Percentiles rank a stretch among this genome's conserved stretches.
Conservation (phyloP, 192 early-diverging fungal genomes). For the Coemansia sp. region DNA sequence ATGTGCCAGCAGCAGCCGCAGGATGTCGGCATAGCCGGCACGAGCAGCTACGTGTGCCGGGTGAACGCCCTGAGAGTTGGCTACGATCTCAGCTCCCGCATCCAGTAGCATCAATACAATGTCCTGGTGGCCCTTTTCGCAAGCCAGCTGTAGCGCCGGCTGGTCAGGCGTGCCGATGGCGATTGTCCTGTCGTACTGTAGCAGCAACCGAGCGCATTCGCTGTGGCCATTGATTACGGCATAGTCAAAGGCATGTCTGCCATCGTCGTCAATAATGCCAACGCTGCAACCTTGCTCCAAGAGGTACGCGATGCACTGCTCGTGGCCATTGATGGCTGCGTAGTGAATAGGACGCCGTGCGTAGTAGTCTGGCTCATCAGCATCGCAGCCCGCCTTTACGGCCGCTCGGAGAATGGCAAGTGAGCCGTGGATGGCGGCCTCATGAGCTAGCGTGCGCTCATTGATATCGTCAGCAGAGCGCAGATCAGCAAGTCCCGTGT, state of each 20-base stretch:
- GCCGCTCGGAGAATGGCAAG: constrained; percentile 67
- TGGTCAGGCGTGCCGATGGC: constrained; percentile 56
- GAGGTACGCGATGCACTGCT: constrained; percentile 68
- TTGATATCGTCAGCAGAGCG: constrained; percentile 93
- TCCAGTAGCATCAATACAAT: constrained; percentile 83
- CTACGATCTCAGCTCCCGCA: constrained; percentile 72
- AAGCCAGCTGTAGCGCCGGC: constrained; percentile 84
- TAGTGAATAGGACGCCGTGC: constrained; percentile 92
- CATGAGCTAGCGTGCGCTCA: constrained; percentile 87
- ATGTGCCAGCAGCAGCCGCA: constrained; percentile 73
- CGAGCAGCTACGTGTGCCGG: constrained; percentile 90
- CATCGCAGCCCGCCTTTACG: constrained; percentile 44
- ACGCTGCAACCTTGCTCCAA: constrained; percentile 60
- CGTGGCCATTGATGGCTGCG: constrained; percentile 88
- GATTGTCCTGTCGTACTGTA: constrained; percentile 68
- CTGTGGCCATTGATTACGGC: constrained; percentile 84
- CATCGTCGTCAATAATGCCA: constrained; percentile 82
- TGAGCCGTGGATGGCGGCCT: constrained; percentile 82
- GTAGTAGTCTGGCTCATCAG: constrained; percentile 82
- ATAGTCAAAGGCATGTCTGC: constrained; percentile 85
- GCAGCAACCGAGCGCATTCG: constrained; percentile 72
- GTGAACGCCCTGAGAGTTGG: constrained; percentile 82
- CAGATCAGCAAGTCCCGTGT: constrained; percentile 71
- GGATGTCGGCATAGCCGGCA: constrained; percentile 77
- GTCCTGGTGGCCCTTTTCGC: constrained; percentile 87